phyloP scores from a whole-genome alignment of 805 yeast species.

The Cyberlindnera lachancei region DNA sequence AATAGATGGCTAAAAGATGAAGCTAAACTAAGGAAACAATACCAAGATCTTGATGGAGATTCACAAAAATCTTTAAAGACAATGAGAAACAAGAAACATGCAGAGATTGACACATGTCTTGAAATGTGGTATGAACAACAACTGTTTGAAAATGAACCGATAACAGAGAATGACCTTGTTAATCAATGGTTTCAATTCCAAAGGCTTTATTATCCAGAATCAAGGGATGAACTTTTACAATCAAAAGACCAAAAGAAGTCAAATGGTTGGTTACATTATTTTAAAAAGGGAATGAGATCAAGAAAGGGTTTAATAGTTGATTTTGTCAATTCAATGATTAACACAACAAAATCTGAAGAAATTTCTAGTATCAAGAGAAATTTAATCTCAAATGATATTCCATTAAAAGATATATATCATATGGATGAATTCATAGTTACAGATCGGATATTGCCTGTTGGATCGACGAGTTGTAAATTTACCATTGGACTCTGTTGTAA shows the following conservation, averaged over 20 bases:
- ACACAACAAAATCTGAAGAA: conserved; percentile 5
- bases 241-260: conserved; percentile 13
- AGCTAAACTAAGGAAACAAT: conserved; percentile 23
- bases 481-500: conserved; percentile 16
- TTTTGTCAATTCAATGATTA: conserved; percentile 14
- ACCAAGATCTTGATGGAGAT: conserved; percentile 21
- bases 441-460: conserved; percentile 15
- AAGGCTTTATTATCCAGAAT: conserved; percentile 8
- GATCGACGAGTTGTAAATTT: conserved; percentile 6
- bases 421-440: conserved; percentile 29
- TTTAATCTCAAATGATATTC: conserved; percentile 11
- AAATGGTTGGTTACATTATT: conserved; percentile 36
- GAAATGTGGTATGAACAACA: conserved; percentile 30
- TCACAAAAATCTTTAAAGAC: conserved; percentile 13
- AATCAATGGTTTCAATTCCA: conserved; percentile 23
- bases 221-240: neutral
- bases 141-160: conserved; percentile 21
- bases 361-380: conserved; percentile 15
- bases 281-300: conserved; percentile 25
- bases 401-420: conserved; percentile 26
- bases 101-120: conserved; percentile 29
- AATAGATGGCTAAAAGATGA: conserved; percentile 34
- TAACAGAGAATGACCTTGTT: conserved; percentile 26
- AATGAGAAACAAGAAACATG: conserved; percentile 20
- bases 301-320: conserved; percentile 23